Evolutionary conservation across 768 basidiomycete species (phyloP), one percentile per base, ranked within the genome.

Genomic region (Mycena vitilis): DNA sequence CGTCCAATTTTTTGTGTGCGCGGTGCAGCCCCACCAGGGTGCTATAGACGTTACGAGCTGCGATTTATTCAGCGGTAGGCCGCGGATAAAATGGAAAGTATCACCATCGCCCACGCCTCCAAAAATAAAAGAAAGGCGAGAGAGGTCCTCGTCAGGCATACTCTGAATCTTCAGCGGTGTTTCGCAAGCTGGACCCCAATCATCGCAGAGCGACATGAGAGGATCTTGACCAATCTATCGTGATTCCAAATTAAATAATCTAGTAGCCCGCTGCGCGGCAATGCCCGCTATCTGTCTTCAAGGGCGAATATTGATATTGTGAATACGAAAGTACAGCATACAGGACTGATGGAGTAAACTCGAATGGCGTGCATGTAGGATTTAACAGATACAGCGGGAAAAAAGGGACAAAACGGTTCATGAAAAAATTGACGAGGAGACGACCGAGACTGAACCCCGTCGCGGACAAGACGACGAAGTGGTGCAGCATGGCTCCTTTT

Each of bases 21-120:
- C 64, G 64, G 42, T 65, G 57, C 34, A 65, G 15, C 23, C 64
- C 64, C 0, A 65, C 64, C 20, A 65, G 57, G 38, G 64, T 65
- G 22, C 64, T 59, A 22, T 59, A 59, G 37, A 65, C 56, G 23
- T 65, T 56, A 23, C 64, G 64, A 25, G 64, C 64, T 65, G 53
- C 1, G 51, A 49, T 52, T 15, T 4, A 53, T 59, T 51, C 20
- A 58, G 34, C 13, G 12, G 9, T 4, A 16, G 16, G 51, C 18
- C 13, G 7, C 18, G 36, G 53, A 45, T 30, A 7, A 20, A 52
- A 57, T 13, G n/a, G 22, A 47, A n/a, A 11, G 23, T 9, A 16
- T 52, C 20, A 65, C 64, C 64, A 45, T 65, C 64, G 10, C 64
- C 64, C 22, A 53, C 64, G 15, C 64, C 64, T 7, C 64, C 64